A percentile compares a stretch with the other conserved stretches of the same genome.
phyloP scores from a whole-genome alignment of 345 rosid species.

The Luvunga scandens region DNA sequence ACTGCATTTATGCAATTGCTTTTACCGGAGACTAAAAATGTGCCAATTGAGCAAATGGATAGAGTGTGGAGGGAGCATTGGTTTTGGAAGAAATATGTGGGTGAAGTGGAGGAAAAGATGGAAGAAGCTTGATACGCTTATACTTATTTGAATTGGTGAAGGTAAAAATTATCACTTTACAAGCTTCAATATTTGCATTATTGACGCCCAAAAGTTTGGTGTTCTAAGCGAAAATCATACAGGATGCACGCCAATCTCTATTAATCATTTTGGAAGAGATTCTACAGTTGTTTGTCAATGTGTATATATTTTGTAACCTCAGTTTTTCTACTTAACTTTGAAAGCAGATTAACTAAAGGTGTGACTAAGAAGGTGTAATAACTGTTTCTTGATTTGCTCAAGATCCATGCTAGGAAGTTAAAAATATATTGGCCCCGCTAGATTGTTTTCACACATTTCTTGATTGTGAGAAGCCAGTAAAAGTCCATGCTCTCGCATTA shows the following conservation, averaged over 20 bases:
- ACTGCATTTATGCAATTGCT: conserved; percentile 35
- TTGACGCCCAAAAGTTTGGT: not conserved
- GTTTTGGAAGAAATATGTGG: conserved; percentile 43
- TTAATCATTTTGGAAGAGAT: not conserved
- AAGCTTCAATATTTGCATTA: not conserved
- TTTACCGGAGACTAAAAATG: conserved; percentile 46
- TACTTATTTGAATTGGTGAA: too few relatives aligned
- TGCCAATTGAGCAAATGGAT: conserved; percentile 50
- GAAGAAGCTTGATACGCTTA: not conserved
- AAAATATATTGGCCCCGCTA: too few relatives aligned
- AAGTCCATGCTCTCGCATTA: too few relatives aligned
- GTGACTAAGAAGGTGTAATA: too few relatives aligned
- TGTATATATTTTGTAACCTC: not conserved
- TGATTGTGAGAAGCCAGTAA: too few relatives aligned
- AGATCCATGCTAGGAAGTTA: too few relatives aligned
- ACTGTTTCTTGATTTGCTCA: too few relatives aligned
- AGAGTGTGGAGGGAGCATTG: conserved; percentile 45
- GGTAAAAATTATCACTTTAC: not conserved
- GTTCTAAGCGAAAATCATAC: not conserved
- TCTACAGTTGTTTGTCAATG: not conserved
- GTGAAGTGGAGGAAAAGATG: conserved; percentile 7
- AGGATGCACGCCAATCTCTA: not conserved
- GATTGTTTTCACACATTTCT: too few relatives aligned
- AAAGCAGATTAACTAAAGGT: not conserved
- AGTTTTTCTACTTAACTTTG: not conserved